Evolutionary conservation across 2,329 filamentous ascomycete genomes (phyloP), one percentile per base, ranked within the genome.

Genomic region (Aspergillus alliaceus): DNA sequence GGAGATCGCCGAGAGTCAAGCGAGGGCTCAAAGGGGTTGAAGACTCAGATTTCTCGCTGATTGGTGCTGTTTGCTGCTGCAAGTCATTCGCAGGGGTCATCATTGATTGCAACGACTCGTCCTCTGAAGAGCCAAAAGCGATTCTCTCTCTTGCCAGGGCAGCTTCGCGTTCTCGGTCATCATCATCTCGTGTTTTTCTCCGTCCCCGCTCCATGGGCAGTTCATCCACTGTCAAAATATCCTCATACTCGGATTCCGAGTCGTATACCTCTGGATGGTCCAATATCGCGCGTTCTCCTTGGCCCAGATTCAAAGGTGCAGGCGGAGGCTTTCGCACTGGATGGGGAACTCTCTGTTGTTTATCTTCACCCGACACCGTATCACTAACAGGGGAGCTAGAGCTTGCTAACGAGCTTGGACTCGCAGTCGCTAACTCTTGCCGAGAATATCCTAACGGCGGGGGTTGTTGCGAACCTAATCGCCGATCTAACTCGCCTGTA

Each of bases 161-260:
- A n/a, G 87, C 73, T 69, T 93, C 90, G 48, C 93, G 86, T 54
- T 91, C 84, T 54, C 83, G 82, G 64, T 97, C 91, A 67, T 97
- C 93, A 60, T 96, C 91, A 71, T 93, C 91, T 52, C 93, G 84
- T 2, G 92, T 96, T 73, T 89, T 91, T 65, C 91, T 83, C 58
- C 92, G 85, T 8, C 92, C 93, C 60, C 93, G 84, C 52, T 86
- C 76, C 34, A 82, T 76, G 0, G 82, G 78, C 50, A 87, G 79
- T 61, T 89, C 87, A 44, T 88, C 83, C 3, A 88, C 86, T 60
- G 90, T 88, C 12, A 91, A 75, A 34, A 90, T 82, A 61, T 93
- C 89, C 58, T 95, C 91, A 64, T 93, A 95, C 62, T 96, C 92
- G 0, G 90, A 93, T 58, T 91, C 90, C 0, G 88, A 87, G 12